Conservation (phyloP, 768 basidiomycete species). For the Postia placenta region DNA sequence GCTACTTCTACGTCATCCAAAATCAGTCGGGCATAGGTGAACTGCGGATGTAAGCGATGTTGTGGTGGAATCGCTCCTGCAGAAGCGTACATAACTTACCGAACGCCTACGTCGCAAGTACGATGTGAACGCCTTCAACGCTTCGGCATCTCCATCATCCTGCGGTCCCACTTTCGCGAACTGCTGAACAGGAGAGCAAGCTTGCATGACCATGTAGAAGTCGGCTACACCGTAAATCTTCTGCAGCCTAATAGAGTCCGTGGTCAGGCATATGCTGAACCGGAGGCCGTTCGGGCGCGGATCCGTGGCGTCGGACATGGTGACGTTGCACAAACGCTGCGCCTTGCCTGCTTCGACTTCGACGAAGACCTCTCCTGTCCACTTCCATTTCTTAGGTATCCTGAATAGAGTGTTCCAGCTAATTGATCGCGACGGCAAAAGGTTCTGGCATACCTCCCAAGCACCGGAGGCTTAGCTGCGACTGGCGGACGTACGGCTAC, state of each 20-base stretch:
- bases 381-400: constrained; percentile 57
- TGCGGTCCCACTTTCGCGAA: constrained; percentile 42
- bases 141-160: constrained; percentile 31
- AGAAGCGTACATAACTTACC: constrained; percentile 29
- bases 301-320: constrained; percentile 40
- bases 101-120: constrained; percentile 43
- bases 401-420: constrained; percentile 28
- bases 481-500: background rate
- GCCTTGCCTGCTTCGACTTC: constrained; percentile 28
- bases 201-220: constrained; percentile 38
- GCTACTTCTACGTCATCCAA: constrained; percentile 45
- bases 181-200: constrained; percentile 47
- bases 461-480: background rate
- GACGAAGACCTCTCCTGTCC: constrained; percentile 52
- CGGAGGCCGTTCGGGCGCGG: constrained; percentile 35
- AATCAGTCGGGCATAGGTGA: constrained; percentile 40
- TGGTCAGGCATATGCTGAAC: constrained; percentile 41
- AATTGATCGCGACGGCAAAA: too few relatives aligned
- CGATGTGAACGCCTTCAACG: constrained; percentile 34
- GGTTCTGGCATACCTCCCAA: constrained; percentile 2
- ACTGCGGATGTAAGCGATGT: constrained; percentile 26
- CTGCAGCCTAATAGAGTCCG: constrained; percentile 36
- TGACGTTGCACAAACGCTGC: constrained; percentile 44
- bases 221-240: constrained; percentile 46
- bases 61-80: background rate